A percentile compares a stretch with the other conserved stretches of the same genome.
phyloP scores from a whole-genome alignment of 2,329 filamentous ascomycete genomes.

The Amylocarpus encephaloides region DNA sequence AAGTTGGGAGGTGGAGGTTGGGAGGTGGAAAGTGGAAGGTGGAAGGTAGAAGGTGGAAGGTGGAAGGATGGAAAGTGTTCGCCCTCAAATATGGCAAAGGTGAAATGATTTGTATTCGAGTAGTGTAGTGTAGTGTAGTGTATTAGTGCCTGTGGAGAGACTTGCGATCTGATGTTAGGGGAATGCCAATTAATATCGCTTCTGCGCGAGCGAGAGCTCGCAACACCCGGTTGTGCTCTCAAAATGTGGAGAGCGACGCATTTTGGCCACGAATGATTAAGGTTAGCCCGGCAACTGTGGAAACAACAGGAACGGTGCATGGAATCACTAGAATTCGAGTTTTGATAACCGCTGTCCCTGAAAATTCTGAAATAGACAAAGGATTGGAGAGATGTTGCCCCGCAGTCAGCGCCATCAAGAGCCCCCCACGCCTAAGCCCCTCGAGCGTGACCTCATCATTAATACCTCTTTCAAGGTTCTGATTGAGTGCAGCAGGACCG shows the following conservation, averaged over 20 bases:
- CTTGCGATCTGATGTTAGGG: not conserved
- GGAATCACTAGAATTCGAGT: not conserved
- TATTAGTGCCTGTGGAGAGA: not conserved
- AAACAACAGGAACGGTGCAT: slow-evolving; percentile 15
- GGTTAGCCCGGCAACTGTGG: slow-evolving; percentile 4
- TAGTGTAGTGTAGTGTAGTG: not conserved
- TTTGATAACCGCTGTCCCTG: slow-evolving; percentile 11
- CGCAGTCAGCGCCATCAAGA: slow-evolving; percentile 20
- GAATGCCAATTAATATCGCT: slow-evolving; percentile 20
- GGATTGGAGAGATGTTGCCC: slow-evolving; percentile 18
- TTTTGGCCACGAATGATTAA: slow-evolving; percentile 8
- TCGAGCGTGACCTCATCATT: slow-evolving; percentile 27
- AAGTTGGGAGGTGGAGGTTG: too few relatives aligned
- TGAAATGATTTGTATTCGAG: slow-evolving; percentile 4
- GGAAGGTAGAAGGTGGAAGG: too few relatives aligned
- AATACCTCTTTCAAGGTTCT: slow-evolving; percentile 16
- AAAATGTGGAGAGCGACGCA: slow-evolving; percentile 7
- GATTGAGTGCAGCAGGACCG: not conserved
- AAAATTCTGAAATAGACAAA: slow-evolving; percentile 20
- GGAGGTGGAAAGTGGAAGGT: too few relatives aligned
- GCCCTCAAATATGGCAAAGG: not conserved
- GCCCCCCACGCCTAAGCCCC: slow-evolving; percentile 21
- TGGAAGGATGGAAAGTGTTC: not conserved
- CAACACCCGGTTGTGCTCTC: slow-evolving; percentile 6
- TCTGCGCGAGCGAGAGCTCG: slow-evolving; percentile 8